Percentiles rank a stretch among this genome's conserved stretches.
phyloP scores from a whole-genome alignment of 495 filamentous ascomycete species.

The Talaromyces adpressus region DNA sequence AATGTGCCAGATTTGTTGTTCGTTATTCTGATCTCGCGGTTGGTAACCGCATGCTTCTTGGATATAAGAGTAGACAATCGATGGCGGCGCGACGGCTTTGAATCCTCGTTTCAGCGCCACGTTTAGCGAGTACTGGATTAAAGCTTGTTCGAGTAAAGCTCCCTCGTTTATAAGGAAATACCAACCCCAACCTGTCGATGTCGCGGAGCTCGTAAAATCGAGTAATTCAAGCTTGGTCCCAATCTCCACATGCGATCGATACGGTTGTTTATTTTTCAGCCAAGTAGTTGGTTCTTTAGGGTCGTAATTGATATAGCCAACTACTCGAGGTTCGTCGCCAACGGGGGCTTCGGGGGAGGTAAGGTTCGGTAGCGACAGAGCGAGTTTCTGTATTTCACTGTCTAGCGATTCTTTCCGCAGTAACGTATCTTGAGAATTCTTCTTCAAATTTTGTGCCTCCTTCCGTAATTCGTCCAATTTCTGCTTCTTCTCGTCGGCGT shows the following conservation, averaged over 20 bases:
- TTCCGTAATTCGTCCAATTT: conserved; percentile 35
- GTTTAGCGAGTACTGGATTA: conserved; percentile 75
- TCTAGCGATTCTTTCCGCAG: conserved; percentile 50
- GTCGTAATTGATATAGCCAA: conserved; percentile 72
- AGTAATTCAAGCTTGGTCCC: conserved; percentile 72
- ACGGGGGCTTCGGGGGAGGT: conserved; percentile 70
- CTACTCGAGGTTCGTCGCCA: conserved; percentile 49
- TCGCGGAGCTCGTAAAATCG: conserved; percentile 75
- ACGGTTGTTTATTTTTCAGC: conserved; percentile 39
- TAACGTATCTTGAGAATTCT: conserved; percentile 51
- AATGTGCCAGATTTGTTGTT: conserved; percentile 83
- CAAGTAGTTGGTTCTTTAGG: conserved; percentile 44
- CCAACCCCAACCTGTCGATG: conserved; percentile 90
- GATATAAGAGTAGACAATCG: conserved; percentile 87
- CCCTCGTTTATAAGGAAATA: conserved; percentile 88
- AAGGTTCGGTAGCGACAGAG: conserved; percentile 78
- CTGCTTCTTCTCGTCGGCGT: conserved; percentile 5
- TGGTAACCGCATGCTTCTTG: conserved; percentile 87
- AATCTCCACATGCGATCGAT: conserved; percentile 72
- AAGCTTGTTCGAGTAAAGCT: conserved; percentile 84
- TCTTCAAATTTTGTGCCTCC: conserved; percentile 66
- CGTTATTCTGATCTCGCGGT: conserved; percentile 81
- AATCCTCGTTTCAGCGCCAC: conserved; percentile 66
- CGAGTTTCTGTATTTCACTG: conserved; percentile 65
- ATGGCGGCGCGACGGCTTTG: conserved; percentile 72